Evolutionary conservation across 352 stramenopile genomes (phyloP), one percentile per base, ranked within the genome.

Genomic region (Phytophthora palmivora): DNA sequence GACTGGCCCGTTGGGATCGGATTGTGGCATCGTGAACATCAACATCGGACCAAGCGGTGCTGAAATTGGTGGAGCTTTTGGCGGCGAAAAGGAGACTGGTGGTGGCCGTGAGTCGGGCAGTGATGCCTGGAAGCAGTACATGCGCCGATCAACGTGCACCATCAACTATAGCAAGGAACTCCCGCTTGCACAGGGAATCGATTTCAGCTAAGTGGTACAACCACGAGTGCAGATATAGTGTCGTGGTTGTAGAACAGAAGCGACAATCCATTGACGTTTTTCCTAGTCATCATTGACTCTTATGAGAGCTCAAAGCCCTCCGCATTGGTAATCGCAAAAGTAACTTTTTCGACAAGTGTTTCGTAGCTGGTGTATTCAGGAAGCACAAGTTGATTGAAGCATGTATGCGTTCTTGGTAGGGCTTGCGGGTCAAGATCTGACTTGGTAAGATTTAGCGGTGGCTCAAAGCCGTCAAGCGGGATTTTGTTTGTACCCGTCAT

Each of bases 41-140:
- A 98, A 98, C 72, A 97, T 97, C 43, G 89, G 89, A 16, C 88
- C 91, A 10, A 97, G 86, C 28, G 92, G 92, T 50, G 92, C 92
- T 39, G 92, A 98, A 70, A 98, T 98, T 58, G 92, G 92, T 22
- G 91, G 92, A 38, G 92, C 92, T 14, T 98, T 98, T 51, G 92
- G 92, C 14, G 92, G 92, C 18, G 90, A 98, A 58, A 98, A 98
- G 76, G 89, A 97, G 54, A 98, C 92, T 30, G 92, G 92, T 16
- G 89, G 91, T 9, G 92, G 92, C 44, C 87, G 92, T 45, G 92
- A 98, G 62, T 96, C 85, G 19, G 92, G 92, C 48, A 96, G 85
- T 53, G 92, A 98, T 49, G 74, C 89, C 12, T 98, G 92, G 92
- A 98, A 98, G 82, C 87, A 96, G 72, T 98, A 98, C 88, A 97